Conservation (phyloP, 352 stramenopile genomes). For the Globisporangium sylvaticum region DNA sequence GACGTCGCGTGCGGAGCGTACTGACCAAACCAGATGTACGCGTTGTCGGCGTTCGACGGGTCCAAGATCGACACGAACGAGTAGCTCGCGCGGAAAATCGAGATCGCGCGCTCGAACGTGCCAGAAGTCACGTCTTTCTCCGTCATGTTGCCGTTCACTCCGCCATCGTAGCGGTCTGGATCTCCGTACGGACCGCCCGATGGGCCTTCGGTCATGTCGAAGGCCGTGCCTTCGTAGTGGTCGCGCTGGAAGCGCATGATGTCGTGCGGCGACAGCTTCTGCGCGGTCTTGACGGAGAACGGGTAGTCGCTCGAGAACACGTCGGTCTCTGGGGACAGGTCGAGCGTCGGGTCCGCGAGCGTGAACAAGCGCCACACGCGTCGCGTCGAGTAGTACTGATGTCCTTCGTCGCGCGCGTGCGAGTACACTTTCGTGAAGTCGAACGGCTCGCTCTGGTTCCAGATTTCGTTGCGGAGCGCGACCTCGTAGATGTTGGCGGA, state of each 20-base stretch:
- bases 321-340: constrained; percentile 73
- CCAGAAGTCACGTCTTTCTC: constrained; percentile 45
- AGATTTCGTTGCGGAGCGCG: constrained; percentile 82
- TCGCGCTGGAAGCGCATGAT: constrained; percentile 91
- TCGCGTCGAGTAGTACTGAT: constrained; percentile 84
- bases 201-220: constrained; percentile 82
- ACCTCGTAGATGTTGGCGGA: constrained; percentile 87
- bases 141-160: constrained; percentile 42
- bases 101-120: constrained; percentile 91
- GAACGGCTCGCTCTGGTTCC: constrained; percentile 60
- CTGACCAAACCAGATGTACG: constrained; percentile 86
- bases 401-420: constrained; percentile 46
- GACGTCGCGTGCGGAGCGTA: constrained; percentile 85
- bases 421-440: constrained; percentile 90
- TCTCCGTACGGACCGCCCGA: constrained; percentile 87
- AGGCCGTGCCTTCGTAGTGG: constrained; percentile 92
- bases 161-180: constrained; percentile 85
- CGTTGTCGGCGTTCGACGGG: constrained; percentile 49
- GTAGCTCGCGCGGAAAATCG: constrained; percentile 92
- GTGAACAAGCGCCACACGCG: constrained; percentile 90
- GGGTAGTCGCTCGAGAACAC: constrained; percentile 79
- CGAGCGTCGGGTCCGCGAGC: constrained; percentile 63
- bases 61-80: constrained; percentile 77
- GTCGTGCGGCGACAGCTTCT: constrained; percentile 66
- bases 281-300: constrained; percentile 71